Conservation (phyloP, 1,139 yeast genomes). For the Pichia sp. region DNA sequence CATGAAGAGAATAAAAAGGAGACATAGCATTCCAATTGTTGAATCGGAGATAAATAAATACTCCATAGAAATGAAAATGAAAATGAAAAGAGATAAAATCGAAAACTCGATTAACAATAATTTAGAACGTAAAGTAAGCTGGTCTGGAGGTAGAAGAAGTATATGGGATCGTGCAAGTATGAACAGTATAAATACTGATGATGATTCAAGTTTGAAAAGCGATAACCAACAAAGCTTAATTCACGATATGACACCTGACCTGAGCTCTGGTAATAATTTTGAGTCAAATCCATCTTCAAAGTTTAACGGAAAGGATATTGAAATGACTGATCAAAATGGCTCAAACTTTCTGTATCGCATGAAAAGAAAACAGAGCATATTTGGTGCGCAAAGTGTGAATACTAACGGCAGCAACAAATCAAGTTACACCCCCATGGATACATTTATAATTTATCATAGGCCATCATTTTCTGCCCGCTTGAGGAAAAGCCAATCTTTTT, state of each 20-base stretch:
- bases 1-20: slow-evolving; percentile 26
- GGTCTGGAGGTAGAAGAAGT: slow-evolving; percentile 5
- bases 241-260: neutral
- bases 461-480: neutral
- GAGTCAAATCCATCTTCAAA: neutral
- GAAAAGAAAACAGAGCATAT: slow-evolving; percentile 10
- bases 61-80: slow-evolving; percentile 22
- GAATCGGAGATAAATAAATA: slow-evolving; percentile 26
- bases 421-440: neutral
- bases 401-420: slow-evolving; percentile 7
- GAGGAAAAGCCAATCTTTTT: slow-evolving; percentile 28
- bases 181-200: neutral
- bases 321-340: neutral
- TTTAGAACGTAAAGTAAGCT: slow-evolving; percentile 8
- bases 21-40: slow-evolving; percentile 31
- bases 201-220: neutral
- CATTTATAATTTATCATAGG: slow-evolving; percentile 4
- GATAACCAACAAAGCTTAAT: neutral
- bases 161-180: slow-evolving; percentile 5
- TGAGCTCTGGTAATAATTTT: neutral
- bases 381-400: slow-evolving; percentile 10
- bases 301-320: neutral
- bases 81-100: slow-evolving; percentile 5
- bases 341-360: neutral
- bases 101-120: neutral